These are phyloP conservation scores for Trametes hirsuta DNA, from an alignment of 1,284 basidiomycete species.

Conservation along the genomic window DNA sequence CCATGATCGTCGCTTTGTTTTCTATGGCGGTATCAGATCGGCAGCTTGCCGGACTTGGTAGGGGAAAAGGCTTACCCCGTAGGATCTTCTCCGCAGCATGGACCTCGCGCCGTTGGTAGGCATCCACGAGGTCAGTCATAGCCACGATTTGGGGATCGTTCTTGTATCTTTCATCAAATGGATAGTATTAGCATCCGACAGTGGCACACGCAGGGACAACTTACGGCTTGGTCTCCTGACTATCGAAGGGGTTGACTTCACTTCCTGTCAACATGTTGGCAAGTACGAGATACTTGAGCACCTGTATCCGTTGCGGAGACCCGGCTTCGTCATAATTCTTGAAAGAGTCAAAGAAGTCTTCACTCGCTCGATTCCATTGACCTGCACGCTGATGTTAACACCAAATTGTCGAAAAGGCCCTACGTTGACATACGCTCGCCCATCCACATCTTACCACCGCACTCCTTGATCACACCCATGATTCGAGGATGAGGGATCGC, in stretches of 20 bases:
- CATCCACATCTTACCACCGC: slow-evolving; percentile 99
- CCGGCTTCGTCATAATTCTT: slow-evolving; percentile 99
- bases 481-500: slow-evolving; percentile 99
- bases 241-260: slow-evolving; percentile 99
- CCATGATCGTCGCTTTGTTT: slow-evolving; percentile 93
- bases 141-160: slow-evolving; percentile 95
- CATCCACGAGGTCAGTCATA: slow-evolving; percentile 96
- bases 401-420: not conserved
- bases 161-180: slow-evolving; percentile 74
- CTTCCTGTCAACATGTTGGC: slow-evolving; percentile 99
- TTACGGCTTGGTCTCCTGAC: slow-evolving; percentile 97
- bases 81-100: slow-evolving; percentile 96
- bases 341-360: slow-evolving; percentile 99
- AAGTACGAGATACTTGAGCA: slow-evolving; percentile 97
- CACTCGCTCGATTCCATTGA: slow-evolving; percentile 95
- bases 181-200: not conserved
- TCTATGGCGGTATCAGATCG: slow-evolving; percentile 49
- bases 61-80: slow-evolving; percentile 54
- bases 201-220: slow-evolving; percentile 28
- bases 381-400: slow-evolving; percentile 47
- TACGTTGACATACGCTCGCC: slow-evolving; percentile 77
- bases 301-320: slow-evolving; percentile 94
- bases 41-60: slow-evolving; percentile 3
- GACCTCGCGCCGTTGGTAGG: slow-evolving; percentile 95
- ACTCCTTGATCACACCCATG: slow-evolving; percentile 99